phyloP scores from a whole-genome alignment of 1,284 basidiomycete genomes.

The Puccinia brachypodii region DNA sequence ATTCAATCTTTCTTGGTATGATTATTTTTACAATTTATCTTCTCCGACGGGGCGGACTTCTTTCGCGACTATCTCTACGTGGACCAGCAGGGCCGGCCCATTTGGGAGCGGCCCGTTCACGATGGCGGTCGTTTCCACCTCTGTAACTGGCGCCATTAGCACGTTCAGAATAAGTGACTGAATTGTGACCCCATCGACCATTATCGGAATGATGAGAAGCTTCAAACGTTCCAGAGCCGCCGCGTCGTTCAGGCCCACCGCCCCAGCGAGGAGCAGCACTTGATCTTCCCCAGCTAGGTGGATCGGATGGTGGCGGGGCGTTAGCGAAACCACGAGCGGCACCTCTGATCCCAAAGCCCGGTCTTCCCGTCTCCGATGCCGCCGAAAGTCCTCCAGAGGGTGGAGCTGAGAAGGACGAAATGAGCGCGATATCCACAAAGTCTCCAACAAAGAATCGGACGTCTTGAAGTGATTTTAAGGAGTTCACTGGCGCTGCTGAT shows the following conservation, averaged over 20 bases:
- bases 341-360: conserved; percentile 33
- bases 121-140: conserved; percentile 20
- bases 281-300: not conserved
- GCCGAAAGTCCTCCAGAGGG: not conserved
- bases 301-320: not conserved
- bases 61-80: conserved; percentile 32
- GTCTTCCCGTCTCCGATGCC: not conserved
- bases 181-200: conserved; percentile 39
- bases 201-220: conserved; percentile 10
- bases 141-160: conserved; percentile 17
- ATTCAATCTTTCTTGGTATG: not conserved
- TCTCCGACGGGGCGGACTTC: conserved; percentile 24
- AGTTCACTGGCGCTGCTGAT: not conserved
- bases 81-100: conserved; percentile 1
- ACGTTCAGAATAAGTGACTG: conserved; percentile 19
- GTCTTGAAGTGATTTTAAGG: conserved; percentile 21
- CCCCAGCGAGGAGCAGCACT: conserved; percentile 31
- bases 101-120: conserved; percentile 21
- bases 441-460: conserved; percentile 40
- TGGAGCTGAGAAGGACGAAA: not conserved
- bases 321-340: conserved; percentile 14
- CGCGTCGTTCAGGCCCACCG: not conserved
- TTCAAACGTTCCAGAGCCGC: conserved; percentile 12
- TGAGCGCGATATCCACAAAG: conserved; percentile 34
- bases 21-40: not conserved